Conservation (phyloP, 31 red algal species). For the Asparagopsis taxiformis region DNA sequence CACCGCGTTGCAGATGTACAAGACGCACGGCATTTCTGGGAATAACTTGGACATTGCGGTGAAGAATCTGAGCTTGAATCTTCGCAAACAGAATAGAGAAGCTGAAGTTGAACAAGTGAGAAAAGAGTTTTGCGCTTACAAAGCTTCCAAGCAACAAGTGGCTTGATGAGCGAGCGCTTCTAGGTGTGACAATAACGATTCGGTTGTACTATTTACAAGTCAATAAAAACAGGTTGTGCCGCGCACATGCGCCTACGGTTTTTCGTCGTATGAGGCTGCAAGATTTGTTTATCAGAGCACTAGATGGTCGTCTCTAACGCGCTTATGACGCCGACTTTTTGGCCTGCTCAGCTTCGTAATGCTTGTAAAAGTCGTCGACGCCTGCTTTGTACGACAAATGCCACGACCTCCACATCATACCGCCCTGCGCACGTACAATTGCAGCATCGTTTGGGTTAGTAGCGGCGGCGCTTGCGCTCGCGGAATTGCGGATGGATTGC, state of each 20-base stretch:
- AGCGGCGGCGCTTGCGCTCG: too few relatives aligned
- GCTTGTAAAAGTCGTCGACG: constrained; percentile 73
- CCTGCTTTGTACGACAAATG: constrained; percentile 68
- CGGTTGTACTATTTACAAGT: too few relatives aligned
- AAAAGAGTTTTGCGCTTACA: constrained; percentile 34
- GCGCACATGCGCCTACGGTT: too few relatives aligned
- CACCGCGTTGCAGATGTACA: constrained; percentile 63
- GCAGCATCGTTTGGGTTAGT: too few relatives aligned
- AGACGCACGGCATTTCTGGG: constrained; percentile 19
- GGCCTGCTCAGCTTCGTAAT: constrained; percentile 38
- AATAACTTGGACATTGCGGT: constrained; percentile 72
- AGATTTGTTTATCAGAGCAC: too few relatives aligned
- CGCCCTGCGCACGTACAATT: constrained; percentile 46
- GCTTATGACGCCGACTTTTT: not conserved
- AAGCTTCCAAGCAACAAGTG: too few relatives aligned
- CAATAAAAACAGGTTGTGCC: too few relatives aligned
- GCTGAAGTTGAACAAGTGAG: constrained; percentile 29
- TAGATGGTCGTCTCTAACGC: too few relatives aligned
- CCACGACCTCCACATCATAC: constrained; percentile 71
- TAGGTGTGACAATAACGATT: too few relatives aligned
- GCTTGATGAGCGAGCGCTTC: too few relatives aligned
- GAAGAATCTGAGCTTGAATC: constrained; percentile 72
- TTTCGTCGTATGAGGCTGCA: too few relatives aligned
- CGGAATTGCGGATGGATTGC: not conserved
- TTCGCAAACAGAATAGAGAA: constrained; percentile 63